Conservation (phyloP, 805 yeast genomes). For the Torulaspora gathmanii region DNA sequence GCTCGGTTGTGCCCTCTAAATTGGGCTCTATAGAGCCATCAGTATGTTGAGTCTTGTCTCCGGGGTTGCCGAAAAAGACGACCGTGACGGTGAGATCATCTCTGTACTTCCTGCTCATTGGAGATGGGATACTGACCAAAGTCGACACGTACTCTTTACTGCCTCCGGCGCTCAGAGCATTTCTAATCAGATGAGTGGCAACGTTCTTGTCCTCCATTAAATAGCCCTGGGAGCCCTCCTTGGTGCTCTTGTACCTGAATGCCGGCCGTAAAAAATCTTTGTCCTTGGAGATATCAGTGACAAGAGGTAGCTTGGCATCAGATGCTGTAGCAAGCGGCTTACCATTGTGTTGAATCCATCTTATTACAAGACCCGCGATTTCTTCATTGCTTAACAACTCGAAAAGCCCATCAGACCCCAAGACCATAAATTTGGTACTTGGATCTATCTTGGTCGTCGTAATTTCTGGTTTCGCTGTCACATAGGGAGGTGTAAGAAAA, state of each 20-base stretch:
- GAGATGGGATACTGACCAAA: slow-evolving; percentile 85
- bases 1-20: slow-evolving; percentile 26
- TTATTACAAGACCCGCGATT: slow-evolving; percentile 84
- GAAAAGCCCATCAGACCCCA: slow-evolving; percentile 92
- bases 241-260: slow-evolving; percentile 49
- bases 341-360: slow-evolving; percentile 76
- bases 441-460: slow-evolving; percentile 75
- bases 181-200: slow-evolving; percentile 88
- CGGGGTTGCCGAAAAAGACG: slow-evolving; percentile 71
- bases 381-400: slow-evolving; percentile 91
- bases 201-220: slow-evolving; percentile 80
- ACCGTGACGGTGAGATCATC: slow-evolving; percentile 97
- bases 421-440: slow-evolving; percentile 73
- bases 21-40: slow-evolving; percentile 25
- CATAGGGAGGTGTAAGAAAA: slow-evolving; percentile 89
- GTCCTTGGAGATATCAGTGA: slow-evolving; percentile 56
- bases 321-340: slow-evolving; percentile 10
- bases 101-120: slow-evolving; percentile 84
- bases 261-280: slow-evolving; percentile 64
- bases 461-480: slow-evolving; percentile 92
- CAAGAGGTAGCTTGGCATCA: slow-evolving; percentile 51
- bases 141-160: slow-evolving; percentile 82
- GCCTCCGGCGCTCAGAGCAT: slow-evolving; percentile 87
- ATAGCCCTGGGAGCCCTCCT: slow-evolving; percentile 38
- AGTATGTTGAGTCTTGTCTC: slow-evolving; percentile 26